Evolutionary conservation across 805 yeast species (phyloP), one percentile per base, ranked within the genome.

Genomic region (Pichia insulana): DNA sequence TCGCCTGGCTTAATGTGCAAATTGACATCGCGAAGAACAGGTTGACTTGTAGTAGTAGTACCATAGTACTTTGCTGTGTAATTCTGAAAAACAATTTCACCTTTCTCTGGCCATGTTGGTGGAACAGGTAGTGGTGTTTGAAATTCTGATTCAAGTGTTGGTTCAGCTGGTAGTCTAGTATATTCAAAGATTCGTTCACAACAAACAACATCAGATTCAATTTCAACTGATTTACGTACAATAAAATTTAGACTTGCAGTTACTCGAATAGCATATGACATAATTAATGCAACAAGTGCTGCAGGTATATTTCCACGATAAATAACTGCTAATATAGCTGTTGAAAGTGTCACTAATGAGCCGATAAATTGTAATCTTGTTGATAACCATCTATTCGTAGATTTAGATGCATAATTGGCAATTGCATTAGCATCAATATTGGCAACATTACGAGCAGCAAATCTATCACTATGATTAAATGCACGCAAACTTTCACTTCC

Each of bases 181-280:
- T 89, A 90, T 61, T 90, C 98, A 63, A 85, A 71, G 41, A 90
- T 80, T 65, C 98, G 80, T 68, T 90, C 98, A 36, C 94, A 96
- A 16, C 95, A 84, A 31, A 80, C 83, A 43, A 76, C 67, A 51
- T 71, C 76, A 7, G 79, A 68, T 55, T 80, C 86, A 35, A 78
- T 73, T 50, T 76, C 80, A 22, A 79, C 84, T 5, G 79, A 65
- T 58, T 70, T 67, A 52, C 83, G 66, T 7, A 80, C 83, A 43
- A 79, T 69, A 61, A 70, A 68, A 52, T 68, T 71, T 52, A 80
- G 65, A 4, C 76, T 63, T 15, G 64, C 60, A 0, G 83, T 76
- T 7, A 78, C 71, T 45, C 71, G 71, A 40, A 80, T 57, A 0
- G 84, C 77, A 56, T 78, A 80, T 45, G 77, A 74, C 76, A 80